Percentiles rank a stretch among this genome's conserved stretches.
These are phyloP conservation scores for Rubia yunnanensis DNA, from an alignment of 257 asterid genomes.

Conservation along the genomic window DNA sequence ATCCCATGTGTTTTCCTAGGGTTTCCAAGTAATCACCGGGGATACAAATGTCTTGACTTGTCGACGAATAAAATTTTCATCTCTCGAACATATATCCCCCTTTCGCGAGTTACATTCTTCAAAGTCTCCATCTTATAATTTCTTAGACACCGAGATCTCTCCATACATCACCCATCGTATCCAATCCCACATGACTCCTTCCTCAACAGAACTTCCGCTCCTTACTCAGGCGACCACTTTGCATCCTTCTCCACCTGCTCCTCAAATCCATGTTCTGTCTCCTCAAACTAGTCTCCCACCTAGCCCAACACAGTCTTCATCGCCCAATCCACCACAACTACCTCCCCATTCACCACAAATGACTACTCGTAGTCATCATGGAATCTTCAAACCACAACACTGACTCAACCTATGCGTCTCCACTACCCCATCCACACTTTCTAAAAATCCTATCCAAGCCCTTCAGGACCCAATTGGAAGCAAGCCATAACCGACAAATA, in stretches of 20 bases:
- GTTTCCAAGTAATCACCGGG: neutral
- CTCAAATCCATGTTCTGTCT: too few species aligned
- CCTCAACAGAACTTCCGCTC: neutral
- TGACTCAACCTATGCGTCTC: neutral
- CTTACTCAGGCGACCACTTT: neutral
- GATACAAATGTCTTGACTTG: too few species aligned
- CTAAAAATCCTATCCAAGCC: neutral
- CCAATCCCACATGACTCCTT: neutral
- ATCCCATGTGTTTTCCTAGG: conserved; percentile 5
- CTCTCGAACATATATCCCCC: neutral
- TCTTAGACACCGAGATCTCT: neutral
- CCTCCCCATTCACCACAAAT: neutral
- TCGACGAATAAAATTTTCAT: too few species aligned
- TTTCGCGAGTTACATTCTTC: neutral
- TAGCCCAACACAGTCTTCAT: neutral
- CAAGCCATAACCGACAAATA: too few species aligned
- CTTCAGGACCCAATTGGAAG: neutral
- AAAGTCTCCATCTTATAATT: neutral
- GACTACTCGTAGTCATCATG: neutral
- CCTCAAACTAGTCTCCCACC: neutral
- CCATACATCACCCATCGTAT: neutral
- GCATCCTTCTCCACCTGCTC: neutral
- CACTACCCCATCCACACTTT: neutral
- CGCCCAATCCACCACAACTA: neutral
- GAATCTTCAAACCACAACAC: too few species aligned